Evolutionary conservation across 2,329 filamentous ascomycete species (phyloP).

Genomic region (Aspergillus sp.): DNA sequence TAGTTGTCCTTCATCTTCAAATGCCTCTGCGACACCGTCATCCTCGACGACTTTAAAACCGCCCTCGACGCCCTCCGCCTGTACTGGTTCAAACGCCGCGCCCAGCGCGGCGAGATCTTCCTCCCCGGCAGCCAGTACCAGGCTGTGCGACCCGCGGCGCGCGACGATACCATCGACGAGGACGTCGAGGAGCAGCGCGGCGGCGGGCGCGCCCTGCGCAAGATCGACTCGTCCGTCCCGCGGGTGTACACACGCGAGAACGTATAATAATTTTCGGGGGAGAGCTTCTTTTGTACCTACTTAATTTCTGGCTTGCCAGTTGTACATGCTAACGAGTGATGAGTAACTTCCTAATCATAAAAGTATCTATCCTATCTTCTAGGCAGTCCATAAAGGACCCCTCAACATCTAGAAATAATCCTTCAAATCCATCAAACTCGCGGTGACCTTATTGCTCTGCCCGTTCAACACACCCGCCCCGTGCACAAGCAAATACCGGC

Average conservation of each 20-base stretch:
- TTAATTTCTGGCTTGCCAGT: neutral
- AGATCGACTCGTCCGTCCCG: neutral
- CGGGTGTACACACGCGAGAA: neutral
- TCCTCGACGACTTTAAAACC: slow-evolving; percentile 68
- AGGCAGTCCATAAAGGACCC: too few relatives aligned
- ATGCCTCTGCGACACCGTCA: slow-evolving; percentile 64
- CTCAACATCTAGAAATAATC: neutral
- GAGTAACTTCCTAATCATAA: neutral
- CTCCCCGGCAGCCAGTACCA: slow-evolving; percentile 3
- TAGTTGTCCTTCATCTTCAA: slow-evolving; percentile 62
- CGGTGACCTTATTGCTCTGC: slow-evolving; percentile 19
- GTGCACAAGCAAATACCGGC: slow-evolving; percentile 16
- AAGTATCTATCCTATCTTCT: too few relatives aligned
- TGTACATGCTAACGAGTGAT: neutral
- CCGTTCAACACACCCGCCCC: slow-evolving; percentile 18
- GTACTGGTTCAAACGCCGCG: slow-evolving; percentile 32
- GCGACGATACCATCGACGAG: neutral
- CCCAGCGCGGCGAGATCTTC: slow-evolving; percentile 15
- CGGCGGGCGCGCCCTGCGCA: neutral
- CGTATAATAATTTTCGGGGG: neutral
- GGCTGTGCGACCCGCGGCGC: neutral
- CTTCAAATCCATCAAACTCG: slow-evolving; percentile 18
- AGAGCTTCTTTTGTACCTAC: neutral
- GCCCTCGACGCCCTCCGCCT: slow-evolving; percentile 41
- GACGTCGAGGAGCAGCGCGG: neutral